These are phyloP conservation scores for Irpex rosettiformis DNA, from an alignment of 1,284 basidiomycete genomes.

Conservation along the genomic window DNA sequence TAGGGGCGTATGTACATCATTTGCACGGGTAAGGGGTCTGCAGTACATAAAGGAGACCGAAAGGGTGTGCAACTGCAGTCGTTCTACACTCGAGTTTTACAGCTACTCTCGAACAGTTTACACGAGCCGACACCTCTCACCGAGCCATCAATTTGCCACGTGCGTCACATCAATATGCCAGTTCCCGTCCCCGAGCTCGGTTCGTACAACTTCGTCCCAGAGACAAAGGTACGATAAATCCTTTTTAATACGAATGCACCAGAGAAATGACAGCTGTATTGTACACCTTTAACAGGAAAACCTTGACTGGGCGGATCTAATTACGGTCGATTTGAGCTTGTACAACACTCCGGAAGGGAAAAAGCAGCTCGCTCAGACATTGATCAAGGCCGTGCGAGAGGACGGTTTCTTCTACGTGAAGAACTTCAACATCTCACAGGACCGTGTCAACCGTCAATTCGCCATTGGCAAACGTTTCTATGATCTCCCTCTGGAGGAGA, in stretches of 20 bases:
- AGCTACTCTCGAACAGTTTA: too few species aligned
- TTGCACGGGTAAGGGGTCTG: too few species aligned
- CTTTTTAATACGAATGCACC: background rate
- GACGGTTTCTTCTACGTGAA: slow-evolving; percentile 42
- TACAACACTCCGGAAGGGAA: slow-evolving; percentile 41
- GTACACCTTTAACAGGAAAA: slow-evolving; percentile 28
- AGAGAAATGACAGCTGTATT: too few species aligned
- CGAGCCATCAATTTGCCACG: background rate
- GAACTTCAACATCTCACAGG: slow-evolving; percentile 36
- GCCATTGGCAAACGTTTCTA: slow-evolving; percentile 36
- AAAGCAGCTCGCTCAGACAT: slow-evolving; percentile 37
- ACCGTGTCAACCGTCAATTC: slow-evolving; percentile 35
- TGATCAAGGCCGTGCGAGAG: slow-evolving; percentile 38
- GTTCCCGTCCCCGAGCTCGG: slow-evolving; percentile 37
- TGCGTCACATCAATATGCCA: slow-evolving; percentile 26
- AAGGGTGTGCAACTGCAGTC: too few species aligned
- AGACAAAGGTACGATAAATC: slow-evolving; percentile 40
- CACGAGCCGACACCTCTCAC: background rate
- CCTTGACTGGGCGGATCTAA: slow-evolving; percentile 49
- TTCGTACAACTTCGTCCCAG: slow-evolving; percentile 42
- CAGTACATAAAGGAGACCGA: background rate
- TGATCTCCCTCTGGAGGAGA: slow-evolving; percentile 49
- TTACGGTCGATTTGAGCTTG: slow-evolving; percentile 45
- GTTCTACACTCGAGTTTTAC: too few species aligned
- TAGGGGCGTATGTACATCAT: too few species aligned